Conservation (phyloP, 805 yeast genomes). For the Debaryomyces prosopidis region DNA sequence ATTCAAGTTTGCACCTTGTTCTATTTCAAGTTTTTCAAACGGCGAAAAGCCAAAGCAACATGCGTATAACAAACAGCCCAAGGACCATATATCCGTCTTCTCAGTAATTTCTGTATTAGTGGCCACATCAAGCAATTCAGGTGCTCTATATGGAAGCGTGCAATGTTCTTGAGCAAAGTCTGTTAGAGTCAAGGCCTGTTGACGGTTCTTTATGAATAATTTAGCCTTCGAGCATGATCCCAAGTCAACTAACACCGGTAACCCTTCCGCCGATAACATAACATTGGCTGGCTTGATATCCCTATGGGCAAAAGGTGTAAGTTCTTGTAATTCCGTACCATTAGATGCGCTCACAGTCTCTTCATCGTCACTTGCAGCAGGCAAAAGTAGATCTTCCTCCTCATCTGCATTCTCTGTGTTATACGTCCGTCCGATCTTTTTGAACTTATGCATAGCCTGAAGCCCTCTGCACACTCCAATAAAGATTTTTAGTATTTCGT, state of each 20-base stretch:
- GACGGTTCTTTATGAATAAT: conserved; percentile 53
- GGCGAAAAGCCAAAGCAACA: conserved; percentile 81
- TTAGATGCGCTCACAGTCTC: conserved; percentile 18
- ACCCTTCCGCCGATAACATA: conserved; percentile 71
- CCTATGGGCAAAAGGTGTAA: conserved; percentile 76
- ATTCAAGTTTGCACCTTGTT: conserved; percentile 78
- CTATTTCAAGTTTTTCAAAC: conserved; percentile 78
- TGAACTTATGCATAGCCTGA: conserved; percentile 70
- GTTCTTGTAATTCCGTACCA: conserved; percentile 53
- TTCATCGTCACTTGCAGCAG: conserved; percentile 23
- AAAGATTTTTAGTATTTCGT: conserved; percentile 60
- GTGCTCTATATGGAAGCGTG: conserved; percentile 85
- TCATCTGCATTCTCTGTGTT: conserved; percentile 18
- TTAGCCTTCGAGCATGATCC: conserved; percentile 77
- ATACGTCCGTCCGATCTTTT: conserved; percentile 18
- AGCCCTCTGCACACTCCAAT: conserved; percentile 75
- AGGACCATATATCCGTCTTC: conserved; percentile 85
- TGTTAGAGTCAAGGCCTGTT: conserved; percentile 72
- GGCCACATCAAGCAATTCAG: conserved; percentile 79
- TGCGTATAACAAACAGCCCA: conserved; percentile 82
- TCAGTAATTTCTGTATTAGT: conserved; percentile 68
- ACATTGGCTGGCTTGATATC: conserved; percentile 90
- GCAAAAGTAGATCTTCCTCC: conserved; percentile 24
- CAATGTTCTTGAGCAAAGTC: conserved; percentile 85
- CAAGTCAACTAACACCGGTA: conserved; percentile 79